These are phyloP conservation scores for Diaporthe aspalathi DNA, from an alignment of 2,329 filamentous ascomycete genomes.

Conservation along the genomic window DNA sequence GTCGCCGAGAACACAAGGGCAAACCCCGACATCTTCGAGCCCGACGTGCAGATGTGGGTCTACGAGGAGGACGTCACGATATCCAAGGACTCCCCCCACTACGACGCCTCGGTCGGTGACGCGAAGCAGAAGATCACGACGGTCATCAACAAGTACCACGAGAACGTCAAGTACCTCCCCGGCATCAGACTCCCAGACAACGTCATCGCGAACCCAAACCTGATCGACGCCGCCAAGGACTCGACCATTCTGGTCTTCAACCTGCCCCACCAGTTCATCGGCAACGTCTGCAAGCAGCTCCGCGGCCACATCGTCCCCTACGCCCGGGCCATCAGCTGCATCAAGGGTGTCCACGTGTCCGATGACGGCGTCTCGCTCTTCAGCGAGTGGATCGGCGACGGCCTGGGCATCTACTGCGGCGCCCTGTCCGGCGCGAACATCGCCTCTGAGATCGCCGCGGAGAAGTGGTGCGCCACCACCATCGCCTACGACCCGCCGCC, in stretches of 20 bases:
- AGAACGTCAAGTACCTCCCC: conserved; percentile 99
- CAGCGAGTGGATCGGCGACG: conserved; percentile 92
- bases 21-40: conserved; percentile 84
- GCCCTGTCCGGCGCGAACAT: conserved; percentile 97
- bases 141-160: conserved; percentile 91
- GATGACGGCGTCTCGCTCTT: conserved; percentile 89
- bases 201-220: conserved; percentile 83
- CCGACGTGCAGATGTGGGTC: conserved; percentile 98
- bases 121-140: conserved; percentile 87
- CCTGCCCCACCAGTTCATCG: conserved; percentile 95
- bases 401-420: conserved; percentile 94
- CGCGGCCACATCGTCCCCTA: conserved; percentile 91
- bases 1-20: conserved; percentile 89
- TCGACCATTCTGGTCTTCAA: conserved; percentile 96
- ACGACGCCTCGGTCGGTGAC: conserved; percentile 71
- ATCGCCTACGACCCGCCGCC: conserved; percentile 94
- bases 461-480: conserved; percentile 98
- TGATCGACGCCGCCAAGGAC: conserved; percentile 82
- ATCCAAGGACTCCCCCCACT: conserved; percentile 77
- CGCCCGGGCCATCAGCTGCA: conserved; percentile 94
- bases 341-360: conserved; percentile 96
- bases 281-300: conserved; percentile 84
- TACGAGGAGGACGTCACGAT: conserved; percentile 91
- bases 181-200: conserved; percentile 85
- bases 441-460: conserved; percentile 90